Evolutionary conservation across 2,329 filamentous ascomycete genomes (phyloP), one percentile per base, ranked within the genome.

Genomic region (Penicillium sp.): DNA sequence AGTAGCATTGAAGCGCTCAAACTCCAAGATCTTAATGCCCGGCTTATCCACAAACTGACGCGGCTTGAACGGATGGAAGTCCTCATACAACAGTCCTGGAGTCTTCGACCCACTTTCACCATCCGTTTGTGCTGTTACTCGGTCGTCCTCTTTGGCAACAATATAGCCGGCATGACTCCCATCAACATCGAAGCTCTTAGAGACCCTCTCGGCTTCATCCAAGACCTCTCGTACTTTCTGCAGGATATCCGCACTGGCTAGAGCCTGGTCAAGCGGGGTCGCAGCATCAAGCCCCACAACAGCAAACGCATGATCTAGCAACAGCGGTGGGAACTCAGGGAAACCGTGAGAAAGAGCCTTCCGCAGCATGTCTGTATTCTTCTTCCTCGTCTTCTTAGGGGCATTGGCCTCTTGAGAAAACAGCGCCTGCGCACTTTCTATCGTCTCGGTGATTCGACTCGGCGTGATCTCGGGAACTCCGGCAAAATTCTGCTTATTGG

Each of bases 61-160:
- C 0, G 95, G 95, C 39, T 89, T 80, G 73, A 98, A 98, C 0
- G 95, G 95, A 65, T 98, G 93, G 67, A 97, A 98, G 67, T 99
- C 95, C 53, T 97, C 90, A 69, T 97, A 99, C 2, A 96, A 78
- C 6, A 95, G 70, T 11, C 71, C 75, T 49, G 67, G 71, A 57
- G 64, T 63, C 48, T 72, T 64, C 41, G 66, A 59, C 1, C 59
- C 22, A 56, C 73, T 73, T 9, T 80, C 78, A 4, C 77, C 74
- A 16, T 66, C 66, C 37, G 54, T 56, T 10, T 76, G 78, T 13
- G 76, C 55, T 8, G 77, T 78, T 11, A 76, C 67, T 49, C 74
- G 75, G 54, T 60, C 62, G 58, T 75, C 71, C 54, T 74, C 74
- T 62, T 86, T 96, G 0, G 92, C 92, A 58, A 99, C 84, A 58